phyloP scores from a whole-genome alignment of 441 rosid genomes.

The Rhodomyrtus psidioides region DNA sequence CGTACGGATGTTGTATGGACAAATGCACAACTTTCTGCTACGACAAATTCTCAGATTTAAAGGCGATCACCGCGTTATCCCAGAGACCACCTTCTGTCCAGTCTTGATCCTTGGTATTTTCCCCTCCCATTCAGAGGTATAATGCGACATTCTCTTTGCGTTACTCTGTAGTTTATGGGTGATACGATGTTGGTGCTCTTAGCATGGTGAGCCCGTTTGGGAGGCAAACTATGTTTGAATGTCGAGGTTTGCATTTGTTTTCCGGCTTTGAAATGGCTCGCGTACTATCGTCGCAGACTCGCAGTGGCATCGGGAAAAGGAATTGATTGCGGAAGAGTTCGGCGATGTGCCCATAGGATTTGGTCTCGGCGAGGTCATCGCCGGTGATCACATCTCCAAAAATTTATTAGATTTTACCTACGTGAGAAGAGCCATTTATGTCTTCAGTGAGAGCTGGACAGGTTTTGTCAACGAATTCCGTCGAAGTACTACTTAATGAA shows the following conservation, averaged over 20 bases:
- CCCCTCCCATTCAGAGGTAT: not conserved
- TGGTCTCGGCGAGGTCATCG: not conserved
- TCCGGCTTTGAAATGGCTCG: not conserved
- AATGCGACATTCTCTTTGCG: not conserved
- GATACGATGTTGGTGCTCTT: not conserved
- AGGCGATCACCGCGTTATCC: not conserved
- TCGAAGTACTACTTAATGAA: not conserved
- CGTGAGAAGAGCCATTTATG: not conserved
- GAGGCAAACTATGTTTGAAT: not conserved
- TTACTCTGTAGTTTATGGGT: not conserved
- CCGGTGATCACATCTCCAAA: not conserved
- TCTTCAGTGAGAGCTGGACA: accelerated
- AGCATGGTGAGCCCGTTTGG: not conserved
- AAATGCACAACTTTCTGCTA: not conserved
- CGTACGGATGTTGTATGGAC: not conserved
- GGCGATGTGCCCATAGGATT: not conserved
- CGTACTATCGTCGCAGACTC: not conserved
- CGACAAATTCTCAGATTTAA: not conserved
- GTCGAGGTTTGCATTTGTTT: not conserved
- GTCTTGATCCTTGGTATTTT: not conserved
- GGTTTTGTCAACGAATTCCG: not conserved
- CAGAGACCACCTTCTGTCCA: not conserved
- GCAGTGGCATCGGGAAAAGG: not conserved
- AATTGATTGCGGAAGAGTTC: not conserved
- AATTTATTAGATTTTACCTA: not conserved